Evolutionary conservation across 371 early-diverging fungal species (phyloP).

Genomic region (Spiromyces aspiralis): DNA sequence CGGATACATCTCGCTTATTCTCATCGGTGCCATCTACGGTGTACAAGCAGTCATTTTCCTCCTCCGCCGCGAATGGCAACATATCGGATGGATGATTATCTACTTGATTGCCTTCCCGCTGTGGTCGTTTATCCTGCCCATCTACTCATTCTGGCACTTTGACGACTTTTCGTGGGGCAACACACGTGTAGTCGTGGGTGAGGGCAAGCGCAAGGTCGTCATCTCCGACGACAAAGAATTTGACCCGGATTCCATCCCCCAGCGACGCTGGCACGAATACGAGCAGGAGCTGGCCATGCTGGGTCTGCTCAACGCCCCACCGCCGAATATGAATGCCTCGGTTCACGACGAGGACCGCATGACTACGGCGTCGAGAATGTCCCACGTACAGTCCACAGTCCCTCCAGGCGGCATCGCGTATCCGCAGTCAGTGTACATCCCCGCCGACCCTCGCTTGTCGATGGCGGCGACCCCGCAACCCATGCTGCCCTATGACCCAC

Average conservation of each 20-base stretch:
- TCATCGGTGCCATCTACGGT: constrained; percentile 60
- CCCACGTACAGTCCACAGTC: constrained; percentile 6
- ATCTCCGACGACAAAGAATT: constrained; percentile 46
- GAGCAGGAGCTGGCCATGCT: constrained; percentile 38
- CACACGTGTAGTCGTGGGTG: constrained; percentile 78
- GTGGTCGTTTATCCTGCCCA: constrained; percentile 57
- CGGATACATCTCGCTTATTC: constrained; percentile 56
- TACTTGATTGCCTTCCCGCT: constrained; percentile 72
- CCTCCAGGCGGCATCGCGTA: background rate
- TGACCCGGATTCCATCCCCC: constrained; percentile 69
- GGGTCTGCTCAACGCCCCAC: constrained; percentile 22
- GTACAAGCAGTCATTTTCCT: constrained; percentile 66
- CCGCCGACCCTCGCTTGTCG: background rate
- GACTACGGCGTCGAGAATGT: background rate
- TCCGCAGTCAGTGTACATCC: constrained; percentile 2
- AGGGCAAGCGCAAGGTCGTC: constrained; percentile 41
- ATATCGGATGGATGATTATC: constrained; percentile 86
- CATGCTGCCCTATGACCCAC: background rate
- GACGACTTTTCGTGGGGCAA: constrained; percentile 97
- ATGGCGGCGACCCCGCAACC: background rate
- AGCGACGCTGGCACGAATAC: constrained; percentile 74
- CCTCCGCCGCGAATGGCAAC: constrained; percentile 73
- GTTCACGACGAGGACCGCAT: constrained; percentile 14
- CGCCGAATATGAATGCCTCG: constrained; percentile 26
- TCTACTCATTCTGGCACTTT: constrained; percentile 91